Base-by-base conservation (phyloP, 1,284 basidiomycete genomes). In the Ustilago esculenta region DNA sequence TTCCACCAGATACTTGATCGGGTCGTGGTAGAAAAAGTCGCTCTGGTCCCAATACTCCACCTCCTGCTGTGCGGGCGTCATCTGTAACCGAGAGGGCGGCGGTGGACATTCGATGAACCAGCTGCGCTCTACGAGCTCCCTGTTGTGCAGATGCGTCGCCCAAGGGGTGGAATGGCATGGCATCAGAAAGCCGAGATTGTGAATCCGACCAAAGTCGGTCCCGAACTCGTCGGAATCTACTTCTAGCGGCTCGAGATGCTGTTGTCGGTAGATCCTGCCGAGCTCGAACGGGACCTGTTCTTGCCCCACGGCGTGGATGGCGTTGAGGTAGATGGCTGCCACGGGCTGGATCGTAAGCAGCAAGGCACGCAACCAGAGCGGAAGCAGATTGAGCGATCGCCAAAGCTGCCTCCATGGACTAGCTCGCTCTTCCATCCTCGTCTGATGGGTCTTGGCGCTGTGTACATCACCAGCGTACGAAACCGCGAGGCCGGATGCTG, bases 161-260 rank as follows among this genome's bases (percentile, higher is more conserved):
- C 93, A 95, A 3, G 95, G 95, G 0, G 91, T 93, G n/a, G 93
- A 96, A 83, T 99, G 96, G 73, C 96, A 99, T 3, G 96, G 96
- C 91, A 94, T 95, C 17, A 98, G 83, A 63, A 92, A 89, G 1
- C 91, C 93, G 14, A 96, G 83, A 8, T 88, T 88, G 84, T 17
- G 84, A 72, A 18, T 82, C 56, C 60, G 9, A 45, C 60, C 52
- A 70, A 48, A 25, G 59, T 18, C 53, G 17, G 20, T 66, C 1
- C 52, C 47, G 2, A 42, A 55, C 23, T 52, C 63, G 34, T 29
- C 39, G 50, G 15, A 76, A 69, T 36, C 87, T 79, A 7, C 76
- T 64, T 50, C 86, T 82, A 10, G 66, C 56, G 1, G 48, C n/a
- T 37, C 12, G 33, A 29, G 35, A 32, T 43, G 48, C 42, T 42